These are phyloP conservation scores for Murraya koenigii DNA, from an alignment of 345 rosid species.

Conservation along the genomic window DNA sequence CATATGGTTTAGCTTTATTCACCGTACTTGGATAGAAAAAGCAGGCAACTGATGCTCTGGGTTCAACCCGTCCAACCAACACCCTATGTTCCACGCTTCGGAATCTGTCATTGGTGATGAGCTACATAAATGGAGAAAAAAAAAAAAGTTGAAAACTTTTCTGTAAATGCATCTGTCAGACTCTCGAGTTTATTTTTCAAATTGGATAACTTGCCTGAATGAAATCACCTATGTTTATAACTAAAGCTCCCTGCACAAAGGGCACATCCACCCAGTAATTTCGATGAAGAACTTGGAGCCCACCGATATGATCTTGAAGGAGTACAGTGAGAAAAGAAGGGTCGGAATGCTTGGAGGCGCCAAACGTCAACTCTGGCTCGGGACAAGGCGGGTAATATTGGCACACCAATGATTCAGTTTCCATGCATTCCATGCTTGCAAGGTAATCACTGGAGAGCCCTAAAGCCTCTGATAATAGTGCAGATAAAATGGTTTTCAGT, in stretches of 20 bases:
- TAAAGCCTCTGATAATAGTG: slow-evolving; percentile 45
- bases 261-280: slow-evolving; percentile 47
- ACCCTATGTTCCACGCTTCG: slow-evolving; percentile 44
- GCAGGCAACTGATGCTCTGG: slow-evolving; percentile 36
- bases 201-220: slow-evolving; percentile 32
- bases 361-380: slow-evolving; percentile 44
- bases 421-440: slow-evolving; percentile 42
- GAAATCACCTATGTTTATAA: slow-evolving; percentile 49
- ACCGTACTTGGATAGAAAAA: slow-evolving; percentile 39
- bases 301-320: slow-evolving; percentile 44
- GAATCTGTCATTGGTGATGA: slow-evolving; percentile 34
- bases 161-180: not conserved
- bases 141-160: not conserved
- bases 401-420: slow-evolving; percentile 36
- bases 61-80: slow-evolving; percentile 12
- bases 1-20: slow-evolving; percentile 26
- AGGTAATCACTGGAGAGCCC: slow-evolving; percentile 38
- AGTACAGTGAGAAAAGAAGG: slow-evolving; percentile 45
- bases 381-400: slow-evolving; percentile 58
- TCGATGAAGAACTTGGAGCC: slow-evolving; percentile 45
- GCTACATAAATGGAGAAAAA: slow-evolving; percentile 5
- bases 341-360: slow-evolving; percentile 46
- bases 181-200: not conserved
- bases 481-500: slow-evolving; percentile 27
- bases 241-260: slow-evolving; percentile 34